Conservation (phyloP, 139 green algal genomes). For the Chlorella sp. region DNA sequence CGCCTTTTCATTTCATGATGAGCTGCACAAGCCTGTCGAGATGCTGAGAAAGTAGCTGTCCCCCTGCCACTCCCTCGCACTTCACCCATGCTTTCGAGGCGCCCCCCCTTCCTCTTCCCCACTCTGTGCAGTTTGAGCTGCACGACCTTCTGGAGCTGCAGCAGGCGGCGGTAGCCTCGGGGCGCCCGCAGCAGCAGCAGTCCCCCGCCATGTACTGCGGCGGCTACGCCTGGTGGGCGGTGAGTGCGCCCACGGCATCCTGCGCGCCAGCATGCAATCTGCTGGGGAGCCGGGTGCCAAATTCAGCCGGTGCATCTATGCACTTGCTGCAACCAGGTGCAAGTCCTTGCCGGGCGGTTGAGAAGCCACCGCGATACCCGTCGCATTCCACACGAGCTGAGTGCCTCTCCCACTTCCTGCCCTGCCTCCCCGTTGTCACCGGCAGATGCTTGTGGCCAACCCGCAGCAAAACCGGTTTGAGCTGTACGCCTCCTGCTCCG, state of each 20-base stretch:
- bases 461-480: conserved; percentile 20
- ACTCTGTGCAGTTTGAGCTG: conserved; percentile 22
- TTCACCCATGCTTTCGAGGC: no score
- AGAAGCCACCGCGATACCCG: neutral
- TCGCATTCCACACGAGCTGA: neutral
- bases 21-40: no score
- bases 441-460: conserved; percentile 1
- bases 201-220: conserved; percentile 25
- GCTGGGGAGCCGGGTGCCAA: no score
- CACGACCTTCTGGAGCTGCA: conserved; percentile 27
- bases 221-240: conserved; percentile 27
- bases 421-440: no score
- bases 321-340: no score
- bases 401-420: neutral
- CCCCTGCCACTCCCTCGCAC: neutral
- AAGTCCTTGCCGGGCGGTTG: neutral
- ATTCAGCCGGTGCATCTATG: no score
- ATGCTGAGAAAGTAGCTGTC: neutral
- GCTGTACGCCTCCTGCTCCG: conserved; percentile 21
- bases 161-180: conserved; percentile 1
- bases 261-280: no score
- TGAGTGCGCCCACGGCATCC: neutral
- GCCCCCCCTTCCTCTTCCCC: no score
- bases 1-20: no score
- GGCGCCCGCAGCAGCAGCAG: conserved; percentile 28